These are phyloP conservation scores for Excoecaria agallocha DNA, from an alignment of 345 rosid genomes.

Conservation along the genomic window DNA sequence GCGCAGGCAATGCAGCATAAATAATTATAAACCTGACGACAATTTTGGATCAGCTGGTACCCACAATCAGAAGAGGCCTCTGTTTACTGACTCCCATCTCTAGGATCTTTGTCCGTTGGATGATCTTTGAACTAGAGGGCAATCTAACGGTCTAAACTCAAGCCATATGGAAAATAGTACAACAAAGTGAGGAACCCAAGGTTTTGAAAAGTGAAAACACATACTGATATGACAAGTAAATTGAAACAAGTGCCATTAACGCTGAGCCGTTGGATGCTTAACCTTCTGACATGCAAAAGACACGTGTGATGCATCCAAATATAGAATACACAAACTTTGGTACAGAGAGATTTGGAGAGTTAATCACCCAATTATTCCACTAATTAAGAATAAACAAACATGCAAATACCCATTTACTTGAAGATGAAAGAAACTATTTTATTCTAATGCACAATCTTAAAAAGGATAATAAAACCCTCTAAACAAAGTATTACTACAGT, in stretches of 20 bases:
- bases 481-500: background rate
- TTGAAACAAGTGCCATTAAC: background rate
- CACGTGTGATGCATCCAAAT: background rate
- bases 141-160: slow-evolving; percentile 4
- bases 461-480: background rate
- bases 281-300: slow-evolving; percentile 7
- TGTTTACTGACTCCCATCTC: background rate
- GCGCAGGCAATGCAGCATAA: background rate
- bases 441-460: slow-evolving; percentile 1
- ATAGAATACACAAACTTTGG: background rate
- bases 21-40: background rate
- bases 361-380: background rate
- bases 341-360: background rate
- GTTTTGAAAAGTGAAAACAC: background rate
- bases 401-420: background rate
- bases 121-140: background rate
- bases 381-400: background rate
- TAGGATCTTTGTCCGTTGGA: slow-evolving; percentile 1
- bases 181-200: slow-evolving; percentile 13
- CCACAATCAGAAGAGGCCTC: background rate
- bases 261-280: background rate
- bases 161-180: background rate
- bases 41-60: background rate
- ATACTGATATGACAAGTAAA: background rate
- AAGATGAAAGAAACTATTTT: slow-evolving; percentile 9